phyloP scores from a whole-genome alignment of 371 early-diverging fungal genomes.

The Circinella umbellata region DNA sequence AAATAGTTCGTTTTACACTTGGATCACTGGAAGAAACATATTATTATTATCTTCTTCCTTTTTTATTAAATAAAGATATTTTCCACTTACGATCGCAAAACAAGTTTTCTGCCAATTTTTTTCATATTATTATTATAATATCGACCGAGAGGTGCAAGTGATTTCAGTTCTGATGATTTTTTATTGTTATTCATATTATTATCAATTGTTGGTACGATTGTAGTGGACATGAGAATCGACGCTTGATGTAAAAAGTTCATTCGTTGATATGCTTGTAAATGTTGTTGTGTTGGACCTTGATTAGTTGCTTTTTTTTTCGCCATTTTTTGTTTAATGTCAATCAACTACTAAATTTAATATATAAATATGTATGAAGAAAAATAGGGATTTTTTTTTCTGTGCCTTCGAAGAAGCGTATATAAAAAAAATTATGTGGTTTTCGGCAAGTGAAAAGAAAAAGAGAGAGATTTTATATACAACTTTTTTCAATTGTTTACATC shows the following conservation, averaged over 20 bases:
- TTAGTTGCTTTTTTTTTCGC: slow-evolving; percentile 28
- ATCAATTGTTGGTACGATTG: slow-evolving; percentile 7
- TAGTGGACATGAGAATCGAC: slow-evolving; percentile 40
- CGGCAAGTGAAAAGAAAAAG: background rate
- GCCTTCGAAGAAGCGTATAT: too few relatives aligned
- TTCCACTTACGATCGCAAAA: slow-evolving; percentile 40
- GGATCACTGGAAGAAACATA: slow-evolving; percentile 34
- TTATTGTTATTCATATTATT: background rate
- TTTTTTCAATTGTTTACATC: too few relatives aligned
- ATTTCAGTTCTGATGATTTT: background rate
- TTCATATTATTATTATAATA: slow-evolving; percentile 45
- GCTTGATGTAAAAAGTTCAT: slow-evolving; percentile 50
- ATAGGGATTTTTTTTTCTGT: too few relatives aligned
- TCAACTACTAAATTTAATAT: too few relatives aligned
- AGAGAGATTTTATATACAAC: background rate
- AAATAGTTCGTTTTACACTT: slow-evolving; percentile 35
- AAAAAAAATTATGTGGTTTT: too few relatives aligned
- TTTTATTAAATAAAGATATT: background rate
- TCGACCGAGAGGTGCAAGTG: slow-evolving; percentile 30
- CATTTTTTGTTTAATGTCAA: slow-evolving; percentile 4
- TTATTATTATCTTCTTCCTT: background rate
- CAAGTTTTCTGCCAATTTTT: slow-evolving; percentile 36
- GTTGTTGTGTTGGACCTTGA: slow-evolving; percentile 30
- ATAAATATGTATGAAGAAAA: too few relatives aligned
- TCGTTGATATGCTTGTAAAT: slow-evolving; percentile 41